Evolutionary conservation across 2,329 filamentous ascomycete genomes (phyloP).

Genomic region (Sporothrix luriei): DNA sequence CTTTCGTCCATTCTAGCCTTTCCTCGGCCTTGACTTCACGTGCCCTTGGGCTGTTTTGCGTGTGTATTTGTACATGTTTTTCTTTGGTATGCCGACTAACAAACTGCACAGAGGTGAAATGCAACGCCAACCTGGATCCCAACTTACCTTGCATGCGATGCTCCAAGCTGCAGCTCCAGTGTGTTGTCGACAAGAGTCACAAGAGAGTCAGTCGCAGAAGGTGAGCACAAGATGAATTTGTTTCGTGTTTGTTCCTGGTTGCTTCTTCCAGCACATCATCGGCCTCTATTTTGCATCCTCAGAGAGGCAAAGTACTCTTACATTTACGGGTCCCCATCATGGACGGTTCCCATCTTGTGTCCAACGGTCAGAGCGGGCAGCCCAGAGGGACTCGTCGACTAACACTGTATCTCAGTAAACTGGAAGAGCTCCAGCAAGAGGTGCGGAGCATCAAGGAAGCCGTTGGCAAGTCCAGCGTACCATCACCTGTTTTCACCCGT

Average conservation of each 20-base stretch:
- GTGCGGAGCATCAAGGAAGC: conserved; percentile 58
- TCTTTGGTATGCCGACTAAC: conserved; percentile 16
- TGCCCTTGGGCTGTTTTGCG: too few relatives aligned
- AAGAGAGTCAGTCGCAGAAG: conserved; percentile 37
- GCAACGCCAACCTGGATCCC: conserved; percentile 35
- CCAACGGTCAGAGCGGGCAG: not conserved
- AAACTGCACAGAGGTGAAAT: conserved; percentile 36
- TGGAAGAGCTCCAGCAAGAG: conserved; percentile 58
- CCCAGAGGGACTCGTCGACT: conserved; percentile 5
- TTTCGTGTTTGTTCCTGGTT: not conserved
- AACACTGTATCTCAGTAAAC: conserved; percentile 48
- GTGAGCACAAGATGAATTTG: conserved; percentile 25
- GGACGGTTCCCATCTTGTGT: not conserved
- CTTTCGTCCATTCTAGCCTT: not conserved
- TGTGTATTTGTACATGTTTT: not conserved
- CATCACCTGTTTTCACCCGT: conserved; percentile 35
- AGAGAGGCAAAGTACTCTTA: not conserved
- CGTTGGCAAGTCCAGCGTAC: conserved; percentile 43
- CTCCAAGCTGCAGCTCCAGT: conserved; percentile 35
- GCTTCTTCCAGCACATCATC: not conserved
- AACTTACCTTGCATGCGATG: conserved; percentile 36
- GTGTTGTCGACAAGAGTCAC: conserved; percentile 37
- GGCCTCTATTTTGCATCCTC: not conserved
- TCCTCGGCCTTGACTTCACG: conserved; percentile 8
- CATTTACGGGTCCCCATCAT: not conserved